phyloP scores from a whole-genome alignment of 2,329 filamentous ascomycete genomes.

The Cordyceps militaris region DNA sequence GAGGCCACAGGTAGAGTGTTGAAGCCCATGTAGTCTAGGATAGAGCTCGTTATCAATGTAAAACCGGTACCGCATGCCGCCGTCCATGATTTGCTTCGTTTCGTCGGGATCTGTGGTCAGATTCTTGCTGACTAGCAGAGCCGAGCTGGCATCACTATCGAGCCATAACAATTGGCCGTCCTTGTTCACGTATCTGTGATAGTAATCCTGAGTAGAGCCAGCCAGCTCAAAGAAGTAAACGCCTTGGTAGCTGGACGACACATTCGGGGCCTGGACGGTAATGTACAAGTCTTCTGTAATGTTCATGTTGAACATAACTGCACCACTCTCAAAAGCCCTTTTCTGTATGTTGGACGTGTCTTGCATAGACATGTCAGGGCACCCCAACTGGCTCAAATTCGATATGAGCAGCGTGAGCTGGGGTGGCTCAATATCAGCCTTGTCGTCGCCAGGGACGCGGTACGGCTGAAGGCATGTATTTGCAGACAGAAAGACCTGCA shows the following conservation, averaged over 20 bases:
- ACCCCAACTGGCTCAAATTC: slow-evolving; percentile 30
- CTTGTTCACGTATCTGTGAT: slow-evolving; percentile 53
- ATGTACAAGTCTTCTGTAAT: slow-evolving; percentile 66
- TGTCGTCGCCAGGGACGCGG: slow-evolving; percentile 22
- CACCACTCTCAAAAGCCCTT: slow-evolving; percentile 58
- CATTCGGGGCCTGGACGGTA: slow-evolving; percentile 62
- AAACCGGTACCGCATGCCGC: slow-evolving; percentile 61
- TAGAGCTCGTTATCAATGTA: slow-evolving; percentile 63
- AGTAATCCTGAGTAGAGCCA: slow-evolving; percentile 71
- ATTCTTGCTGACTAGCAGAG: slow-evolving; percentile 72
- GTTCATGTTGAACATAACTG: slow-evolving; percentile 56
- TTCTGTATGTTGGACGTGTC: slow-evolving; percentile 20
- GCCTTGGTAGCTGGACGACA: slow-evolving; percentile 52
- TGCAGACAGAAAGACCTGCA: slow-evolving; percentile 68
- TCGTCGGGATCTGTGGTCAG: slow-evolving; percentile 51
- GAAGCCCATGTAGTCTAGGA: slow-evolving; percentile 58
- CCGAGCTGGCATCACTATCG: slow-evolving; percentile 74
- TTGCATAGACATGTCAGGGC: slow-evolving; percentile 20
- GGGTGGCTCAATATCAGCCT: slow-evolving; percentile 39
- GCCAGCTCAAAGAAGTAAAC: slow-evolving; percentile 76
- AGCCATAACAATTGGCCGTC: slow-evolving; percentile 57
- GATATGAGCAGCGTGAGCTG: slow-evolving; percentile 78
- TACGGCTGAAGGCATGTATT: slow-evolving; percentile 78
- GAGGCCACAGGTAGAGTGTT: slow-evolving; percentile 77
- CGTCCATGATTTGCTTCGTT: slow-evolving; percentile 48